A percentile compares a stretch with the other conserved stretches of the same genome.
Evolutionary conservation across 805 yeast genomes (phyloP).

Genomic region (Starmerella riodocensis): DNA sequence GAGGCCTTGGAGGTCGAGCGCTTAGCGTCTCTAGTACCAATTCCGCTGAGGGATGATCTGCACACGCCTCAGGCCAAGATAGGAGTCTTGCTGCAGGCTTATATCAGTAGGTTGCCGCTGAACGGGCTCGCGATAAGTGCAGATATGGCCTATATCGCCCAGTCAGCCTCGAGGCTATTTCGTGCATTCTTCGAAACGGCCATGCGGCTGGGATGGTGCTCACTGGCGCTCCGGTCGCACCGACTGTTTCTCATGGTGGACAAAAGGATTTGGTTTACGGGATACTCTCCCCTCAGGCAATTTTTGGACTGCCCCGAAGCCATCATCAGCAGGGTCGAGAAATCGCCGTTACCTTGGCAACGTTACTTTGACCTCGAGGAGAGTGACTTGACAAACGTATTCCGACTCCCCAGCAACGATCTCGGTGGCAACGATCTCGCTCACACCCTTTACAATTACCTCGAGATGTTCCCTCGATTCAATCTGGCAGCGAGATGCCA

Average conservation of each 20-base stretch:
- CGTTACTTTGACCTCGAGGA: constrained; percentile 56
- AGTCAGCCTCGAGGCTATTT: constrained; percentile 79
- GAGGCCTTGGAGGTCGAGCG: constrained; percentile 63
- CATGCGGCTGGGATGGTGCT: constrained; percentile 57
- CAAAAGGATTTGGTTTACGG: constrained; percentile 64
- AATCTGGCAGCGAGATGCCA: constrained; percentile 47
- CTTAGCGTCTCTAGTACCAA: constrained; percentile 61
- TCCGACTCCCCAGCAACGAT: constrained; percentile 42
- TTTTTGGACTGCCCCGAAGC: constrained; percentile 58
- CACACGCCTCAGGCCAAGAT: constrained; percentile 67
- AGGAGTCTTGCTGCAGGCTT: constrained; percentile 68
- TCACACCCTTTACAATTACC: constrained; percentile 35
- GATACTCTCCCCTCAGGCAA: constrained; percentile 72
- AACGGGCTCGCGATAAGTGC: constrained; percentile 86
- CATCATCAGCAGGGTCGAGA: constrained; percentile 60
- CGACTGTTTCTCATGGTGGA: constrained; percentile 71
- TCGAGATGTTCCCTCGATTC: constrained; percentile 63
- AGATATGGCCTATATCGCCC: constrained; percentile 86
- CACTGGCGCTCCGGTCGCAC: constrained; percentile 42
- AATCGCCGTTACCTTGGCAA: constrained; percentile 70
- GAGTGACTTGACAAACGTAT: constrained; percentile 68
- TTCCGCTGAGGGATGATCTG: constrained; percentile 65
- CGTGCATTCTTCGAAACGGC: constrained; percentile 77
- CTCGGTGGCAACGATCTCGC: constrained; percentile 64
- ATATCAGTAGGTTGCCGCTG: constrained; percentile 59